A percentile compares a stretch with the other conserved stretches of the same genome.
phyloP scores from a whole-genome alignment of 768 basidiomycete species.

The Chalciporus piperatus region DNA sequence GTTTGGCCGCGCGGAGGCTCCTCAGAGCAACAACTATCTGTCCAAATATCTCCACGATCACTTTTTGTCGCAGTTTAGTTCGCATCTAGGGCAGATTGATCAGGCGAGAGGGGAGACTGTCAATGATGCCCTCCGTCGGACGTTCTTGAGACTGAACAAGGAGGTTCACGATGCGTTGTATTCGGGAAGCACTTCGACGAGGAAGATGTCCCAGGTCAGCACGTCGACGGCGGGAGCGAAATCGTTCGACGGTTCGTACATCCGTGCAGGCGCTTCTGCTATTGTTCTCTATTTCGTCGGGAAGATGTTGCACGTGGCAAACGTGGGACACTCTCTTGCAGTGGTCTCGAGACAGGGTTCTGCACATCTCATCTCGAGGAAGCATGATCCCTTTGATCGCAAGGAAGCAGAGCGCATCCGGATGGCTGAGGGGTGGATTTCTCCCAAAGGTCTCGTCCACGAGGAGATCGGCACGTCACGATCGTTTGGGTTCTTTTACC shows the following conservation, averaged over 20 bases:
- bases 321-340: slow-evolving; percentile 84
- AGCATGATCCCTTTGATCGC: slow-evolving; percentile 89
- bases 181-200: slow-evolving; percentile 35
- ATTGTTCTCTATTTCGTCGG: slow-evolving; percentile 82
- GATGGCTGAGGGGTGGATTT: slow-evolving; percentile 91
- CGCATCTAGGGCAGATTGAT: slow-evolving; percentile 50
- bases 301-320: slow-evolving; percentile 83
- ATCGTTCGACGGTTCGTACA: slow-evolving; percentile 46
- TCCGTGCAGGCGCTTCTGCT: slow-evolving; percentile 75
- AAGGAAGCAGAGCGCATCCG: slow-evolving; percentile 86
- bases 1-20: slow-evolving; percentile 76
- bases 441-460: slow-evolving; percentile 85
- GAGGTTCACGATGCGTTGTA: slow-evolving; percentile 69
- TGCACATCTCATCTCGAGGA: slow-evolving; percentile 68
- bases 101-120: slow-evolving; percentile 48
- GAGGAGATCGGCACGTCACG: slow-evolving; percentile 91
- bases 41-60: slow-evolving; percentile 84
- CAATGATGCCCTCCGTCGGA: slow-evolving; percentile 76
- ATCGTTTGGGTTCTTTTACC: slow-evolving; percentile 89
- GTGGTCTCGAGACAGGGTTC: slow-evolving; percentile 78
- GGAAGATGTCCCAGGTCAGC: slow-evolving; percentile 77
- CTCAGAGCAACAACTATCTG: slow-evolving; percentile 59
- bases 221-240: slow-evolving; percentile 34
- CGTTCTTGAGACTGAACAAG: slow-evolving; percentile 87
- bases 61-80: slow-evolving; percentile 61